A percentile compares a stretch with the other conserved stretches of the same genome.
Conservation (phyloP, 306 rosid genomes). For the Malus orientalis region DNA sequence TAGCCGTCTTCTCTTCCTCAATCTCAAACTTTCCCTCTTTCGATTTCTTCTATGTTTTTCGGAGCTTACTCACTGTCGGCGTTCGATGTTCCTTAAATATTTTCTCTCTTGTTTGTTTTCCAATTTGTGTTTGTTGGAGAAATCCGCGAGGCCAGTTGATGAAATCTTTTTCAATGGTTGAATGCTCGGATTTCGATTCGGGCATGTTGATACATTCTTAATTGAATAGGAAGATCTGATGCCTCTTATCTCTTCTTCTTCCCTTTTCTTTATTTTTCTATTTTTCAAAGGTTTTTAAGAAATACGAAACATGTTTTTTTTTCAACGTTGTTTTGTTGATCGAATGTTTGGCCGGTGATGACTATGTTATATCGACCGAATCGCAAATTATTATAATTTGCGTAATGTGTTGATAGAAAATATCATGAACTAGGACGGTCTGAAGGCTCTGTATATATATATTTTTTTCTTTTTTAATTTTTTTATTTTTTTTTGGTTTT, state of each 20-base stretch:
- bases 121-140: not conserved
- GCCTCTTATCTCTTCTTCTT: constrained; percentile 3
- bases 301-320: not conserved
- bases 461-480: too few relatives aligned
- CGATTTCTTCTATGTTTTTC: not conserved
- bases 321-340: not conserved
- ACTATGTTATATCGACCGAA: constrained; percentile 17
- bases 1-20: not conserved
- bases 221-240: constrained; percentile 56
- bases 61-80: not conserved
- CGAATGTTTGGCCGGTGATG: constrained; percentile 46
- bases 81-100: not conserved
- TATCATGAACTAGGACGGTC: constrained; percentile 84
- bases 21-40: too few relatives aligned
- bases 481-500: too few relatives aligned
- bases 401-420: constrained; percentile 32
- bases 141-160: constrained; percentile 20
- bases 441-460: constrained; percentile 39
- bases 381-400: constrained; percentile 20
- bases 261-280: not conserved
- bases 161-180: constrained; percentile 23
- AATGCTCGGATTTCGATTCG: constrained; percentile 20
- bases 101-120: not conserved
- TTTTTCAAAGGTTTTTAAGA: not conserved
- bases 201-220: constrained; percentile 26